phyloP scores from a whole-genome alignment of 2,329 filamentous ascomycete genomes.

The Ustilaginoidea virens region DNA sequence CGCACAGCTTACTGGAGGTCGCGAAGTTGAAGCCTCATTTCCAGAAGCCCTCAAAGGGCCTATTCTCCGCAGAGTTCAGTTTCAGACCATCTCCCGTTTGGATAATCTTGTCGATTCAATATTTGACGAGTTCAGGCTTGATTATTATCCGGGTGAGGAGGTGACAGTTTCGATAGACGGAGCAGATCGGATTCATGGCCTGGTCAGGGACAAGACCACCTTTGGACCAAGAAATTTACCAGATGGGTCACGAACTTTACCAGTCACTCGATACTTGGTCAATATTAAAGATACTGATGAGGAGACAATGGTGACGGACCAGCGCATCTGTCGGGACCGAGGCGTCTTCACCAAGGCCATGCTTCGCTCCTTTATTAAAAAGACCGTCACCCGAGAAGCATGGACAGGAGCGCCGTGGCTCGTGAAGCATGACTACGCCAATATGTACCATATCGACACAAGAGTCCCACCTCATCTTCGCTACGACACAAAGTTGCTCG shows the following conservation, averaged over 20 bases:
- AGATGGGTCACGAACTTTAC: constrained; percentile 54
- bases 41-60: constrained; percentile 84
- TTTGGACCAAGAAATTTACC: constrained; percentile 45
- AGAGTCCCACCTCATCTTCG: constrained; percentile 70
- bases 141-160: constrained; percentile 80
- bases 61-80: constrained; percentile 80
- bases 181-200: constrained; percentile 54
- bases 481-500: constrained; percentile 63
- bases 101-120: constrained; percentile 61
- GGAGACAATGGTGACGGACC: constrained; percentile 65
- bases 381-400: constrained; percentile 77
- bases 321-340: constrained; percentile 72
- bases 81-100: constrained; percentile 75
- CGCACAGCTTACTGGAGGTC: constrained; percentile 55
- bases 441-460: constrained; percentile 73
- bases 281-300: constrained; percentile 54
- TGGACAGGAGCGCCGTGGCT: constrained; percentile 97
- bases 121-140: constrained; percentile 68
- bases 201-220: constrained; percentile 73
- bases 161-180: constrained; percentile 59
- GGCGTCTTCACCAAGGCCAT: constrained; percentile 93
- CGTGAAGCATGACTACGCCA: constrained; percentile 74
- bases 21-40: constrained; percentile 82
- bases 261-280: constrained; percentile 69
- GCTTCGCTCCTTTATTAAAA: constrained; percentile 84